Conservation (phyloP, 192 early-diverging fungal species). For the Chytriomyces sp. region DNA sequence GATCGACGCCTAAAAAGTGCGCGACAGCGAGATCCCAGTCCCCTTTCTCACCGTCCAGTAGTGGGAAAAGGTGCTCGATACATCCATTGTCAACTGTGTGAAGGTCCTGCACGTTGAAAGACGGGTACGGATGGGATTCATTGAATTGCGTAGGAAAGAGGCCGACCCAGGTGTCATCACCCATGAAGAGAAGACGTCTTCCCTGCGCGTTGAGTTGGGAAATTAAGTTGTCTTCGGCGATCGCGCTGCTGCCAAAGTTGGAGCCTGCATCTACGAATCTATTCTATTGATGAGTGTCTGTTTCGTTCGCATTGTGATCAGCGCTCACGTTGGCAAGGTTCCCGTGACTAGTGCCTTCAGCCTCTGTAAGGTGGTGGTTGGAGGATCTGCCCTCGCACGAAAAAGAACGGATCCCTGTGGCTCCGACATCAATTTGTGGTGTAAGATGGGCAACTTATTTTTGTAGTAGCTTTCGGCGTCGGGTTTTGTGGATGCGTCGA, state of each 20-base stretch:
- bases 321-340: conserved; percentile 51
- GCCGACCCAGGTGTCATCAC: conserved; percentile 94
- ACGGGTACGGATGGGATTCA: conserved; percentile 54
- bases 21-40: conserved; percentile 84
- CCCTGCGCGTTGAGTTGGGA: conserved; percentile 36
- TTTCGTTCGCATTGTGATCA: not conserved
- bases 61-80: conserved; percentile 58
- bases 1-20: conserved; percentile 95
- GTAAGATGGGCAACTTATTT: conserved; percentile 51
- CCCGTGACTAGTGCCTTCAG: conserved; percentile 65
- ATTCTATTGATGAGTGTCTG: not conserved
- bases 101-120: conserved; percentile 77
- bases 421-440: conserved; percentile 21
- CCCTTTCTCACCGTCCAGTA: conserved; percentile 32
- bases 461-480: conserved; percentile 32
- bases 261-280: conserved; percentile 58
- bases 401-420: conserved; percentile 44
- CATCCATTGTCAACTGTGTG: conserved; percentile 92
- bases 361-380: conserved; percentile 65
- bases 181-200: conserved; percentile 67
- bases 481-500: not conserved
- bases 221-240: conserved; percentile 60
- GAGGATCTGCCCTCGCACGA: conserved; percentile 56
- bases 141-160: conserved; percentile 74
- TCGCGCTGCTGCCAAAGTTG: conserved; percentile 56